A percentile compares a stretch with the other conserved stretches of the same genome.
Conservation (phyloP, 306 rosid species). For the Abrus precatorius region DNA sequence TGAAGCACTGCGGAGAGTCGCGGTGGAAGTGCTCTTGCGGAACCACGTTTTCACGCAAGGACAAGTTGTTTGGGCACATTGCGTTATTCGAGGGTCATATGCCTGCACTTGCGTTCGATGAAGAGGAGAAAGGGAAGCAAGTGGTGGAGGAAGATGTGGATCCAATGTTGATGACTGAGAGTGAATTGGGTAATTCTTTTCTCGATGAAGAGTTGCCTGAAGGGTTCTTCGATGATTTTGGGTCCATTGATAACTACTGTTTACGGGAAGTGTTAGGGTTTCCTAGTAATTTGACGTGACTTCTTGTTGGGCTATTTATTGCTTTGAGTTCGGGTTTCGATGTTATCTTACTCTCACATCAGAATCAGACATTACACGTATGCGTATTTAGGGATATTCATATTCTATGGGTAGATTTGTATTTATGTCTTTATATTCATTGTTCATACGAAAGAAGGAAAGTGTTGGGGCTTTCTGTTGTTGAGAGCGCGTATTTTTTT, state of each 20-base stretch:
- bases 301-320: not conserved
- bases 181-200: slow-evolving; percentile 1
- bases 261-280: slow-evolving; percentile 55
- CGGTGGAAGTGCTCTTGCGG: slow-evolving; percentile 90
- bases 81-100: slow-evolving; percentile 86
- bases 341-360: not conserved
- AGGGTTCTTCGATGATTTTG: slow-evolving; percentile 62
- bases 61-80: slow-evolving; percentile 83
- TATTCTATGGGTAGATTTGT: not conserved
- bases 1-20: slow-evolving; percentile 72
- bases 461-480: not conserved
- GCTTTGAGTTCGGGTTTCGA: not conserved
- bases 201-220: slow-evolving; percentile 53
- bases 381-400: slow-evolving; percentile 9
- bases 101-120: slow-evolving; percentile 71
- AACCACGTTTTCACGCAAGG: slow-evolving; percentile 84
- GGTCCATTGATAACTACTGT: slow-evolving; percentile 49
- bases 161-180: not conserved
- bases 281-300: not conserved
- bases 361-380: not conserved
- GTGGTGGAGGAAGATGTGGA: slow-evolving; percentile 41
- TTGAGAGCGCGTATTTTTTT: not conserved
- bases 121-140: slow-evolving; percentile 51
- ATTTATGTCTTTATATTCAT: slow-evolving; percentile 1
- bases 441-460: not conserved